Percentiles rank a stretch among this genome's conserved stretches.
phyloP scores from a whole-genome alignment of 2,329 filamentous ascomycete species.

The Cyphellophora europaea region DNA sequence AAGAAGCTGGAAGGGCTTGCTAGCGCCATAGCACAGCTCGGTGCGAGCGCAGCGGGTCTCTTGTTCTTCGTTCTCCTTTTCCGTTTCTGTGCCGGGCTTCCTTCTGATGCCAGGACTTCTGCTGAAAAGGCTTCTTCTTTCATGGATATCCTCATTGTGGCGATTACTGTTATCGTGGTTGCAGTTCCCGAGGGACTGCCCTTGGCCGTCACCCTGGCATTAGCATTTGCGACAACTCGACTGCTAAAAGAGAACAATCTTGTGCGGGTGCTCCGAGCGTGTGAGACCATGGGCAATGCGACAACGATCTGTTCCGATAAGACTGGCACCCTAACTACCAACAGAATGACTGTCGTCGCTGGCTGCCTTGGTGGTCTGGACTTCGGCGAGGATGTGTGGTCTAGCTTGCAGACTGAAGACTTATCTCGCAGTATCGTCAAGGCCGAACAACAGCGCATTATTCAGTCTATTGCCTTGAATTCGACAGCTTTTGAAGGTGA shows the following conservation, averaged over 20 bases:
- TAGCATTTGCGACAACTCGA: constrained; percentile 67
- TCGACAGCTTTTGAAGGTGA: constrained; percentile 71
- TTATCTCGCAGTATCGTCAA: constrained; percentile 13
- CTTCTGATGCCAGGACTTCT: constrained; percentile 41
- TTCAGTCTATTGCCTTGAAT: constrained; percentile 35
- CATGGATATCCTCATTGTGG: constrained; percentile 66
- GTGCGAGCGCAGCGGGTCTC: constrained; percentile 64
- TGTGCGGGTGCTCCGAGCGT: constrained; percentile 66
- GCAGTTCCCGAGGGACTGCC: constrained; percentile 71
- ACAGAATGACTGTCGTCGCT: constrained; percentile 69
- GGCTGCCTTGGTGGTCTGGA: constrained; percentile 58
- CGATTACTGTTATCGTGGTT: constrained; percentile 71
- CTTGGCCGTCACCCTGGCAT: constrained; percentile 65
- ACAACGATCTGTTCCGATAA: constrained; percentile 75
- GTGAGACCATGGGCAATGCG: constrained; percentile 73
- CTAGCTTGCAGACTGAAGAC: no score
- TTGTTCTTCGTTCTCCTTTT: constrained; percentile 82
- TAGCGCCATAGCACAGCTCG: constrained; percentile 68
- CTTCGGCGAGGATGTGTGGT: constrained; percentile 59
- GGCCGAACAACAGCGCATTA: constrained; percentile 27
- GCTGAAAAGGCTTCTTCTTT: constrained; percentile 71
- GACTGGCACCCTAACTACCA: constrained; percentile 67
- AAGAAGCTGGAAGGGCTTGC: constrained; percentile 66
- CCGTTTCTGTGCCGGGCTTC: constrained; percentile 66
- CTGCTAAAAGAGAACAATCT: constrained; percentile 73